A percentile compares a stretch with the other conserved stretches of the same genome.
Evolutionary conservation across 148 eudicot species (phyloP).

Genomic region (Camellia lanceoleosa): DNA sequence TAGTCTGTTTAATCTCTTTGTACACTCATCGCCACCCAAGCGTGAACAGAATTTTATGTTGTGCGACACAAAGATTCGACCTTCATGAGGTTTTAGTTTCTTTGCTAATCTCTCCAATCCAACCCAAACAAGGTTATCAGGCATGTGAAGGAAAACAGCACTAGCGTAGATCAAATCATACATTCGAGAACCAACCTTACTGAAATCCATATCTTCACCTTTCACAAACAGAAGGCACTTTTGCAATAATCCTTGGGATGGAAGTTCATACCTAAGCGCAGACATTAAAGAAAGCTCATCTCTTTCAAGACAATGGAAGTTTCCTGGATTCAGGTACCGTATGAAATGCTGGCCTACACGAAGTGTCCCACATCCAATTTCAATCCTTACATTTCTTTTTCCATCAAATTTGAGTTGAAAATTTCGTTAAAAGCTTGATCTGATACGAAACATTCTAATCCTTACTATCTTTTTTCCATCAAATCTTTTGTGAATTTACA

Average conservation of each 20-base stretch:
- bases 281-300: slow-evolving; percentile 95
- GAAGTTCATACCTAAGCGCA: slow-evolving; percentile 88
- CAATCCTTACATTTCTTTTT: slow-evolving; percentile 20
- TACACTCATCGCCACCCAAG: slow-evolving; percentile 88
- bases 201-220: slow-evolving; percentile 92
- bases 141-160: slow-evolving; percentile 96
- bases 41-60: slow-evolving; percentile 93
- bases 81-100: slow-evolving; percentile 67
- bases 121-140: slow-evolving; percentile 90
- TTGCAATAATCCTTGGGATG: slow-evolving; percentile 79
- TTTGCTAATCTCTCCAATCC: slow-evolving; percentile 75
- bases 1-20: slow-evolving; percentile 51
- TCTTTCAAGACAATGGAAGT: slow-evolving; percentile 87
- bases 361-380: slow-evolving; percentile 97
- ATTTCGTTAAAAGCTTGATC: too few relatives aligned
- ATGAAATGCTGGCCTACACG: slow-evolving; percentile 95
- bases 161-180: slow-evolving; percentile 90
- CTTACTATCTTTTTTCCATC: too few relatives aligned
- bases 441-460: too few relatives aligned
- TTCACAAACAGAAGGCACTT: slow-evolving; percentile 82
- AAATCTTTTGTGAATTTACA: too few relatives aligned
- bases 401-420: too few relatives aligned
- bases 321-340: slow-evolving; percentile 66
- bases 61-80: slow-evolving; percentile 88
- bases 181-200: slow-evolving; percentile 58